phyloP scores from a whole-genome alignment of 2,329 filamentous ascomycete species.

The Cyphellophora europaea region DNA sequence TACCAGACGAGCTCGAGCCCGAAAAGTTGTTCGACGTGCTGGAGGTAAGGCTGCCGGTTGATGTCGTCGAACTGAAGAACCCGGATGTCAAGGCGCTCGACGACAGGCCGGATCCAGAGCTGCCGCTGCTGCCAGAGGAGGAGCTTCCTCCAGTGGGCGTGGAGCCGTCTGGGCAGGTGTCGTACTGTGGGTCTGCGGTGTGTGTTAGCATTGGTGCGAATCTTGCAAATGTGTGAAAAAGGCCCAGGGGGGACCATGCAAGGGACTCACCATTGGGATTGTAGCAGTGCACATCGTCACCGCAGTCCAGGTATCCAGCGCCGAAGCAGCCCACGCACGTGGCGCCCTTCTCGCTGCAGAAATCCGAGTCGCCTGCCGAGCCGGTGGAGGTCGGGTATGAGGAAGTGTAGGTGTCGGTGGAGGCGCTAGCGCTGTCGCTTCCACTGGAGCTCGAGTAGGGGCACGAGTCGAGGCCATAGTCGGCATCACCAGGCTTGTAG shows the following conservation, averaged over 20 bases:
- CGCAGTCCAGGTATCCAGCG: constrained; percentile 9
- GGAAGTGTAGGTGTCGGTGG: constrained; percentile 4
- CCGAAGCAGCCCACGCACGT: constrained; percentile 14
- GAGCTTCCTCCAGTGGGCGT: too few species aligned
- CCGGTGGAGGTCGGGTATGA: constrained; percentile 5
- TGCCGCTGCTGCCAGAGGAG: too few species aligned
- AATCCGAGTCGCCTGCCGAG: constrained; percentile 4
- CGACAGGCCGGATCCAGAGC: too few species aligned
- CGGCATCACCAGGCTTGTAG: constrained; percentile 11
- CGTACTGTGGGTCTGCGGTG: constrained; percentile 11
- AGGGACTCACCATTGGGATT: constrained; percentile 5
- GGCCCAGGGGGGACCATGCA: neutral
- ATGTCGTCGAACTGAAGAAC: too few species aligned
- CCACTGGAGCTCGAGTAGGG: neutral
- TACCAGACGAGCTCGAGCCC: too few species aligned
- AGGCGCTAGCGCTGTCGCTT: too few species aligned
- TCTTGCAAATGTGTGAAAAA: neutral
- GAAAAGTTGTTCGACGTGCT: too few species aligned
- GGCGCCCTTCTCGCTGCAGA: constrained; percentile 11
- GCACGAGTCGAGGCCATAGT: constrained; percentile 14
- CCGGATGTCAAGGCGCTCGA: too few species aligned
- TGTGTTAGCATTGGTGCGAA: neutral
- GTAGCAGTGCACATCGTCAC: constrained; percentile 13
- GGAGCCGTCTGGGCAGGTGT: constrained; percentile 11
- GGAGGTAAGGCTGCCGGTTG: too few species aligned